Evolutionary conservation across 2,329 filamentous ascomycete genomes (phyloP).

Genomic region (Venturiaceae sp.): DNA sequence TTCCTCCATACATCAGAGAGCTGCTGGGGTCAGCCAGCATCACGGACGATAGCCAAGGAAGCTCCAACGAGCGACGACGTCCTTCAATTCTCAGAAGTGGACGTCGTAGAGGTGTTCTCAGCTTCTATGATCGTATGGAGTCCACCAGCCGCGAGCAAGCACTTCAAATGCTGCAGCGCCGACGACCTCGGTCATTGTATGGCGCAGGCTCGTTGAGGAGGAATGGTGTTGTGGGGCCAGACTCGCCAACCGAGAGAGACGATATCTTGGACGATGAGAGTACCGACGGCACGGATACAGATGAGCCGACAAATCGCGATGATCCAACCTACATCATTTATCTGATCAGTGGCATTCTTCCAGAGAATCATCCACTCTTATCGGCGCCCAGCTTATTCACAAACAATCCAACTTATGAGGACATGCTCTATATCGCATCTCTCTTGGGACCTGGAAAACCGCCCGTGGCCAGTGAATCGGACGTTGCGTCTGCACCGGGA

Average conservation of each 20-base stretch:
- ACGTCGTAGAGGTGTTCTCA: conserved; percentile 24
- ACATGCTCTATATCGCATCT: conserved; percentile 60
- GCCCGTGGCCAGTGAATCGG: conserved; percentile 55
- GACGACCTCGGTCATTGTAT: not conserved
- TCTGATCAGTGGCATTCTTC: conserved; percentile 59
- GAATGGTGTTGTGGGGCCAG: conserved; percentile 51
- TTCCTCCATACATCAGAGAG: conserved; percentile 40
- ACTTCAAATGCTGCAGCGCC: conserved; percentile 31
- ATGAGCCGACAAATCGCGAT: not conserved
- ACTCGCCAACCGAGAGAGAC: conserved; percentile 45
- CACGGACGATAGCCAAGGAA: not conserved
- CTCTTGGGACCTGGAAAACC: conserved; percentile 59
- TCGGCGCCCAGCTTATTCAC: conserved; percentile 62
- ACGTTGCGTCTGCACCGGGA: conserved; percentile 53
- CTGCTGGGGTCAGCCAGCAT: conserved; percentile 34
- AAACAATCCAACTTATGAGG: conserved; percentile 61
- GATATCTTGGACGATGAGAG: conserved; percentile 19
- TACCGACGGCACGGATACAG: conserved; percentile 8
- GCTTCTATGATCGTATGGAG: conserved; percentile 2
- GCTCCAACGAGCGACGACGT: not conserved
- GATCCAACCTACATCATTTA: conserved; percentile 61
- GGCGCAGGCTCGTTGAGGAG: conserved; percentile 52
- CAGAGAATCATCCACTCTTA: conserved; percentile 60
- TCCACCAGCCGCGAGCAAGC: conserved; percentile 22
- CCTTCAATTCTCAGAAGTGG: conserved; percentile 19